Evolutionary conservation across 257 asterid species (phyloP).

Genomic region (Lycium barbarum): DNA sequence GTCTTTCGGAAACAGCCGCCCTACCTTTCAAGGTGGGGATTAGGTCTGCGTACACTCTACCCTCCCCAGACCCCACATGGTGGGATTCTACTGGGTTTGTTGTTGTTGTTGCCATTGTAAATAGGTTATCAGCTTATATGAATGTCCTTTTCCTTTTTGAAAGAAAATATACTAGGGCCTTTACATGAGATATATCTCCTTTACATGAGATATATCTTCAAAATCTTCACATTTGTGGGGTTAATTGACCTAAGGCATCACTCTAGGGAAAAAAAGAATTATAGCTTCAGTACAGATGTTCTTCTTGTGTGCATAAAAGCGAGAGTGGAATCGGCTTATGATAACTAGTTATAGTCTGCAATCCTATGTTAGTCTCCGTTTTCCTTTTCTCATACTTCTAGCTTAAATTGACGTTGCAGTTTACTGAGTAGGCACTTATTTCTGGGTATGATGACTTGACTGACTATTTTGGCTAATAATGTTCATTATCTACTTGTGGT

Average conservation of each 20-base stretch:
- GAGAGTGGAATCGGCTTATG: not conserved
- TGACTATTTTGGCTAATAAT: slow-evolving; percentile 22
- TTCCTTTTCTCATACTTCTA: not conserved
- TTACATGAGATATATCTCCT: not conserved
- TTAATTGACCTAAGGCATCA: slow-evolving; percentile 5
- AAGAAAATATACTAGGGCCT: not conserved
- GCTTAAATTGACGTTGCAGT: slow-evolving; percentile 3
- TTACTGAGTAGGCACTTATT: slow-evolving; percentile 14
- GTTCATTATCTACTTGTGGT: not conserved
- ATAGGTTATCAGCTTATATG: slow-evolving; percentile 1
- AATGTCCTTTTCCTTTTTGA: not conserved
- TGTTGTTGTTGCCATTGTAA: not conserved
- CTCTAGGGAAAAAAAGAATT: not conserved
- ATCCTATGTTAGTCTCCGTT: not conserved
- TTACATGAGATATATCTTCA: slow-evolving; percentile 1
- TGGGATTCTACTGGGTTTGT: too few relatives aligned
- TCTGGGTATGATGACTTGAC: slow-evolving; percentile 6
- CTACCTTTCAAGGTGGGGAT: too few relatives aligned
- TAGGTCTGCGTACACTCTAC: too few relatives aligned
- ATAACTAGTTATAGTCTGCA: slow-evolving; percentile 4
- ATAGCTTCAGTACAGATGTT: not conserved
- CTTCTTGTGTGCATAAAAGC: not conserved
- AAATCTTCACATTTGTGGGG: not conserved
- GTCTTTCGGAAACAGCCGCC: too few relatives aligned
- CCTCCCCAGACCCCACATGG: too few relatives aligned